Evolutionary conservation across 371 early-diverging fungal genomes (phyloP).

Genomic region (Haplosporangium sp.): DNA sequence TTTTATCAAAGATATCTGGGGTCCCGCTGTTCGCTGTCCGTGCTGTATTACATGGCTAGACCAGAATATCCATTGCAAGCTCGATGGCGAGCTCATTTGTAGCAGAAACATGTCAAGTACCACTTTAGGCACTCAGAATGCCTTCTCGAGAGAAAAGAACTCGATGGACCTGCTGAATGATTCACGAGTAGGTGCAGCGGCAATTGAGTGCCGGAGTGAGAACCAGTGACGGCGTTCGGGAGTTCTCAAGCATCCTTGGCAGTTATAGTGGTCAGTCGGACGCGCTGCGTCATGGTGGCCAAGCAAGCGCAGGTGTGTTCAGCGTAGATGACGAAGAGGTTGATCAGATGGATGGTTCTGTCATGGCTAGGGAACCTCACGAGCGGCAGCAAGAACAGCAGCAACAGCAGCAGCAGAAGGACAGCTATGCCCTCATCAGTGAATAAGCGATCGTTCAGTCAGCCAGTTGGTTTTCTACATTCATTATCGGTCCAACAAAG

Average conservation of each 20-base stretch:
- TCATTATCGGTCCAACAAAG: background rate
- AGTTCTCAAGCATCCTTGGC: background rate
- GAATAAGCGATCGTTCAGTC: too few species aligned
- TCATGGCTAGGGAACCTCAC: too few species aligned
- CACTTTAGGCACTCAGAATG: constrained; percentile 11
- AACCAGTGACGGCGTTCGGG: background rate
- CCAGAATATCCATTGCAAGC: constrained; percentile 22
- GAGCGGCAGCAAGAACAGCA: too few species aligned
- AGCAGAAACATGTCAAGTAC: background rate
- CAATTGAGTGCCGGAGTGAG: background rate
- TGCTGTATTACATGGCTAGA: constrained; percentile 37
- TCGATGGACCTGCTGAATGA: background rate
- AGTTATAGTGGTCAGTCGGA: too few species aligned
- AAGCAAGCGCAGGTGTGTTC: too few species aligned
- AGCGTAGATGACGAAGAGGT: too few species aligned
- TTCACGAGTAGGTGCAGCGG: background rate
- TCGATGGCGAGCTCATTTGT: background rate
- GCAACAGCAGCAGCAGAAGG: too few species aligned
- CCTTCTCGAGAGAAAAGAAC: constrained; percentile 8
- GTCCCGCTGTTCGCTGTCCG: constrained; percentile 23
- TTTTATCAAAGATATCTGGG: constrained; percentile 18
- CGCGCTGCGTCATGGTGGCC: too few species aligned
- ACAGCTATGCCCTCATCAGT: too few species aligned
- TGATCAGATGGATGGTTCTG: too few species aligned
- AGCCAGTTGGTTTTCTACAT: too few species aligned